Percentiles rank a stretch among this genome's conserved stretches.
phyloP scores from a whole-genome alignment of 768 basidiomycete species.

The Gloeophyllum trabeum region DNA sequence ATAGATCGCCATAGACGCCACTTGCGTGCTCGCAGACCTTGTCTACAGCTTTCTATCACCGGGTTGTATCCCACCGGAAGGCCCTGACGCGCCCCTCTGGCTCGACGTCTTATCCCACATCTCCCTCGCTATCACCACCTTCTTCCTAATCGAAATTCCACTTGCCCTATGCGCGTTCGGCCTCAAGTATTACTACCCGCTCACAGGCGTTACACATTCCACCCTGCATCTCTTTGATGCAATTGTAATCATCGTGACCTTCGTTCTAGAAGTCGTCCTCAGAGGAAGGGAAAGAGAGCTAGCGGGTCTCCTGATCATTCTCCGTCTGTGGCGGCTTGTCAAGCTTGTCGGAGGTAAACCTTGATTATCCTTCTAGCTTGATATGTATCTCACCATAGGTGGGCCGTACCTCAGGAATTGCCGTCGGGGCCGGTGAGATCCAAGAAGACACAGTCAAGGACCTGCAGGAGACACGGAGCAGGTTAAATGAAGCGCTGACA shows the following conservation, averaged over 20 bases:
- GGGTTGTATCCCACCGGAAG: conserved; percentile 30
- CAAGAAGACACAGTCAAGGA: conserved; percentile 41
- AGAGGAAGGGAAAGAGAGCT: conserved; percentile 63
- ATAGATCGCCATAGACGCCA: conserved; percentile 53
- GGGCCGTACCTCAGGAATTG: conserved; percentile 40
- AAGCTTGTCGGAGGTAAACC: conserved; percentile 54
- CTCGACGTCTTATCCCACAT: conserved; percentile 48
- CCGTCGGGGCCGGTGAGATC: conserved; percentile 65
- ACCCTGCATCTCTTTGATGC: conserved; percentile 68
- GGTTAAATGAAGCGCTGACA: conserved; percentile 32
- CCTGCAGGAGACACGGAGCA: conserved; percentile 34
- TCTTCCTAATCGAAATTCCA: conserved; percentile 76
- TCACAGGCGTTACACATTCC: conserved; percentile 40
- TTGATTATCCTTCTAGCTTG: neutral
- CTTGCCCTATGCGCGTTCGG: conserved; percentile 59
- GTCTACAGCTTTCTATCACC: conserved; percentile 53
- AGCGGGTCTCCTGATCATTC: conserved; percentile 53
- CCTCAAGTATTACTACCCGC: conserved; percentile 47
- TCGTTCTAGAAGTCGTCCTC: conserved; percentile 59
- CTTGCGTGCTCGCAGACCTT: conserved; percentile 64
- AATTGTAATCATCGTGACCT: conserved; percentile 58
- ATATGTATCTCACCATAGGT: neutral
- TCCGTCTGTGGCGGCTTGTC: conserved; percentile 75
- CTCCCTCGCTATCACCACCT: conserved; percentile 55
- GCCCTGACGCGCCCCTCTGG: conserved; percentile 42